Percentiles rank a stretch among this genome's conserved stretches.
Conservation (phyloP, 1,284 basidiomycete genomes). For the Ustilago nuda region DNA sequence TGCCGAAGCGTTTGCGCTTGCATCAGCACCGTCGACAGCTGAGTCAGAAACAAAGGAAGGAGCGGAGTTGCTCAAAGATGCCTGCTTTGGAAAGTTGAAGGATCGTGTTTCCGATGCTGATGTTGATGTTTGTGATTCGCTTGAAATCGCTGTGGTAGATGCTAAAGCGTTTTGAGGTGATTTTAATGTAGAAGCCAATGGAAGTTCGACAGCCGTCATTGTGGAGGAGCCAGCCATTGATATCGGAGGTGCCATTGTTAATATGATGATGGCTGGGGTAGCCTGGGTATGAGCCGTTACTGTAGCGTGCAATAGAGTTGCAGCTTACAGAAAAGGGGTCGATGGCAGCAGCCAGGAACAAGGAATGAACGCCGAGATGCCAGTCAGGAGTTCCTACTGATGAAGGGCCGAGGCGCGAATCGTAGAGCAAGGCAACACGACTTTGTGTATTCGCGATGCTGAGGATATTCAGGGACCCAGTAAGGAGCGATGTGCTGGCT, state of each 20-base stretch:
- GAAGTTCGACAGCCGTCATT: not conserved
- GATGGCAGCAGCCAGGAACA: not conserved
- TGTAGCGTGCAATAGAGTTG: not conserved
- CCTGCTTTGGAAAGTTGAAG: not conserved
- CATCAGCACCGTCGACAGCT: conserved; percentile 6
- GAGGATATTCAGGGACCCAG: too few relatives aligned
- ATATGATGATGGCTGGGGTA: not conserved
- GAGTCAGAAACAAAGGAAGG: conserved; percentile 31
- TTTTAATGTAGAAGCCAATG: not conserved
- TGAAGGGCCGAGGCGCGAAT: not conserved
- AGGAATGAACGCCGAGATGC: not conserved
- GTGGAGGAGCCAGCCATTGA: conserved; percentile 12
- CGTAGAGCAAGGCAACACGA: not conserved
- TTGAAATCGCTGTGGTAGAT: conserved; percentile 1
- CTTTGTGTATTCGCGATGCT: not conserved
- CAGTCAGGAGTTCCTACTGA: not conserved
- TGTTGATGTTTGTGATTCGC: not conserved
- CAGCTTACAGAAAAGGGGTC: not conserved
- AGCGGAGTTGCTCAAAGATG: not conserved
- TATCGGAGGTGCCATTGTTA: conserved; percentile 25
- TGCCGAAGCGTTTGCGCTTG: not conserved
- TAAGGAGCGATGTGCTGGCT: conserved; percentile 4
- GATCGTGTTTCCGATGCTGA: conserved; percentile 14
- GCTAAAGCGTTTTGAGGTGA: not conserved
- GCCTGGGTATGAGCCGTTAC: not conserved